Evolutionary conservation across 225 moss, liverwort and hornwort genomes (phyloP).

Genomic region (Pleurozium schreberi): DNA sequence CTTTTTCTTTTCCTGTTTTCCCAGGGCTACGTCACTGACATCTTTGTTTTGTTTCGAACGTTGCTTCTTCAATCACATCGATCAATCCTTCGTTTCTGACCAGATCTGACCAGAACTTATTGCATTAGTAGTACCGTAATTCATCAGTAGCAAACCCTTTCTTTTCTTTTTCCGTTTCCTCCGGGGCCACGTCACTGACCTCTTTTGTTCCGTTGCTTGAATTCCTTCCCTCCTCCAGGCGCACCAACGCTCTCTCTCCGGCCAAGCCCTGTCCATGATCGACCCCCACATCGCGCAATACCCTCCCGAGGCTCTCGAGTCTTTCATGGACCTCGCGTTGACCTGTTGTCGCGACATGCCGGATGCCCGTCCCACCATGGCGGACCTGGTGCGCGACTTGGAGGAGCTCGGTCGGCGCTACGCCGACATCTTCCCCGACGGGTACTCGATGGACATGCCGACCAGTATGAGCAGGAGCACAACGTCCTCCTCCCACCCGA

Average conservation of each 20-base stretch:
- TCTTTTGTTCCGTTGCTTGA: not conserved
- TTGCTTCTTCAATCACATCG: too few relatives aligned
- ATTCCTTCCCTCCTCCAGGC: not conserved
- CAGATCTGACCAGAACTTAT: too few relatives aligned
- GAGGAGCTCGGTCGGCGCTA: slow-evolving; percentile 46
- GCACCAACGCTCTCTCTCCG: not conserved
- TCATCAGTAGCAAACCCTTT: not conserved
- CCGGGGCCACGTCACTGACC: too few relatives aligned
- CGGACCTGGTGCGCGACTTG: slow-evolving; percentile 59
- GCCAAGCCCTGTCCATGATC: slow-evolving; percentile 12
- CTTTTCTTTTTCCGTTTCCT: too few relatives aligned
- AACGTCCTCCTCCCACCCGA: not conserved
- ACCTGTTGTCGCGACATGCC: slow-evolving; percentile 39
- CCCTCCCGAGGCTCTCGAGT: slow-evolving; percentile 31
- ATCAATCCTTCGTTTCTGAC: too few relatives aligned
- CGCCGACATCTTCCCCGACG: not conserved
- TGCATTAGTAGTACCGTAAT: too few relatives aligned
- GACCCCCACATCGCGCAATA: slow-evolving; percentile 44
- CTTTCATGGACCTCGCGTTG: slow-evolving; percentile 38
- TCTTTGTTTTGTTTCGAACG: too few relatives aligned
- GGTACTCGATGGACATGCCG: slow-evolving; percentile 18
- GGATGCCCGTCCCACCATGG: slow-evolving; percentile 54
- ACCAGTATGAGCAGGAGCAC: not conserved
- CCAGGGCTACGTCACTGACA: too few relatives aligned
- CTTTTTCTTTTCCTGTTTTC: too few relatives aligned